These are phyloP conservation scores for Scutellaria galericulata DNA, from an alignment of 257 asterid species.

Conservation along the genomic window DNA sequence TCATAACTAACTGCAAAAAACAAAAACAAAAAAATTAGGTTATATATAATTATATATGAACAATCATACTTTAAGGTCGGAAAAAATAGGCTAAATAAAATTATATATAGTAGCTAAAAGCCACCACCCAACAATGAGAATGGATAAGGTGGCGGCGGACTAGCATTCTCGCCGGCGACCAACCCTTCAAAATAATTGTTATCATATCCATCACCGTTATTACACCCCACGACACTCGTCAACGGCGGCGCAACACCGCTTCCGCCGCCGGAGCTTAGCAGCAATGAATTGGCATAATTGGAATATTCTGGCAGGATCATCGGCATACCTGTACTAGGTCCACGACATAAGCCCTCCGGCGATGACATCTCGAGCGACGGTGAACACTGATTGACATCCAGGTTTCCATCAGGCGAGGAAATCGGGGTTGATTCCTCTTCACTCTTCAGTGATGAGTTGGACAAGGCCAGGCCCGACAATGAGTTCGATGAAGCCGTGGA, in stretches of 20 bases:
- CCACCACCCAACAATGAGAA: constrained; percentile 69
- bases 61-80: too few relatives aligned
- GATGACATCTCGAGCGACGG: background rate
- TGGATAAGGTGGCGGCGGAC: constrained; percentile 59
- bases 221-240: constrained; percentile 20
- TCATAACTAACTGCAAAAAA: too few relatives aligned
- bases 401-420: constrained; percentile 46
- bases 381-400: constrained; percentile 7
- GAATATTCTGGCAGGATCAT: constrained; percentile 29
- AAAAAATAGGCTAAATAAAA: constrained; percentile 4
- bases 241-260: constrained; percentile 29
- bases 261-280: constrained; percentile 34
- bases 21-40: too few relatives aligned
- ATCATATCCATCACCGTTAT: constrained; percentile 29
- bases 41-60: too few relatives aligned
- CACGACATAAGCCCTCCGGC: constrained; percentile 43
- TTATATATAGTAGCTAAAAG: constrained; percentile 36
- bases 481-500: constrained; percentile 50
- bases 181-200: constrained; percentile 38
- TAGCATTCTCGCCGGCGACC: constrained; percentile 40
- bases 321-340: constrained; percentile 30
- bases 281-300: constrained; percentile 31
- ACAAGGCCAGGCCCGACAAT: constrained; percentile 43
- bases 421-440: constrained; percentile 56
- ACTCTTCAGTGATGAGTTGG: constrained; percentile 57